A percentile compares a stretch with the other conserved stretches of the same genome.
Conservation (phyloP, 306 rosid species). For the Astragalus membranaceus region DNA sequence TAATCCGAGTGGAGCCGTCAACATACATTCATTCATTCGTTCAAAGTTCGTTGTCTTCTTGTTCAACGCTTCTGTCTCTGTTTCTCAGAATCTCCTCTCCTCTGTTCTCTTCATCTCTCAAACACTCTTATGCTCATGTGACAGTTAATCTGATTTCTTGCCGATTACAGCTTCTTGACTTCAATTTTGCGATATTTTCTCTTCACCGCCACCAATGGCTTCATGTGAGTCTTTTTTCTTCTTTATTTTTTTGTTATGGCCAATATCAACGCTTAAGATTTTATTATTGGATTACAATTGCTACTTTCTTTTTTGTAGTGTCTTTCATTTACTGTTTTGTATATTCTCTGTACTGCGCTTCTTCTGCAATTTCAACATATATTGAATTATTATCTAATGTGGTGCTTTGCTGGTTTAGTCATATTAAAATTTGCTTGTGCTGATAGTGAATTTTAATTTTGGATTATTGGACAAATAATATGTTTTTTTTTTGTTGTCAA, state of each 20-base stretch:
- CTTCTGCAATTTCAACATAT: neutral
- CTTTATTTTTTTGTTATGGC: neutral
- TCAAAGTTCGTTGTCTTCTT: too few relatives aligned
- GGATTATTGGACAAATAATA: neutral
- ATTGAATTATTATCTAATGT: neutral
- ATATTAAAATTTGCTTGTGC: neutral
- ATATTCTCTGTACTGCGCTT: neutral
- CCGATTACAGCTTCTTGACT: neutral
- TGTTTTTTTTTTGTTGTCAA: neutral
- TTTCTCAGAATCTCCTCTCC: neutral
- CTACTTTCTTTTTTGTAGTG: neutral
- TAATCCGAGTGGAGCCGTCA: neutral
- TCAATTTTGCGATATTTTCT: neutral
- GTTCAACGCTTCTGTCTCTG: neutral
- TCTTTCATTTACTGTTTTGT: neutral
- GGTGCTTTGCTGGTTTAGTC: neutral
- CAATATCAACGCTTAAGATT: neutral
- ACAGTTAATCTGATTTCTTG: neutral
- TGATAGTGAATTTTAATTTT: neutral
- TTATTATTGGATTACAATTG: conserved; percentile 1
- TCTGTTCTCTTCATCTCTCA: neutral
- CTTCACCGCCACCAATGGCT: conserved; percentile 42
- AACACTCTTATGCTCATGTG: neutral
- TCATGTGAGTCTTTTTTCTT: conserved; percentile 47
- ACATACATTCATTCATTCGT: neutral